Base-by-base conservation (phyloP, 2,329 filamentous ascomycete species). In the Stachybotrys chartarum region DNA sequence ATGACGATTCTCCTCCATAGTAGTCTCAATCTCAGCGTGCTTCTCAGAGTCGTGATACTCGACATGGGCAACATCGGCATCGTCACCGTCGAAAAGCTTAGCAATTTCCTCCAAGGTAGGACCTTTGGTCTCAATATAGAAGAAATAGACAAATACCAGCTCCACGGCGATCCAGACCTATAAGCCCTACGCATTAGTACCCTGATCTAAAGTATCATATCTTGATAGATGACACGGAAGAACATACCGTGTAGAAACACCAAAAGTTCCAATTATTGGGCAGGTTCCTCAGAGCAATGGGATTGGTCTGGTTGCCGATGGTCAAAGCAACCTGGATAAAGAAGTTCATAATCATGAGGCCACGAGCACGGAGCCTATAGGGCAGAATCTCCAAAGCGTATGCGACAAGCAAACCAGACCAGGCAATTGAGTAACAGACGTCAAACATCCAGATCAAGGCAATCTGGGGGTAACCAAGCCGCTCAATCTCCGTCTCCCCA, bases 301-400 rank as follows among this genome's bases (percentile, higher is more conserved):
- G 50, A 32, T 52, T 52, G 16, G 50, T 52, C 32, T 52, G 50
- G 50, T 52, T 52, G 50, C 50, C 50, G 18, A 52, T 52, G 32
- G 50, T 52, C 4, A 52, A 32, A 18, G 50, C 50, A 30, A 52
- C 50, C 32, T 52, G 50, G 18, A 52, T 35, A 17, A 52, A 52
- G 32, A 52, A 52, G 32, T 52, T 52, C 50, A 52, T 52, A 16
- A 52, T 52, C 50, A 52, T 52, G 31, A 52, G 50, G 44, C 50
- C 50, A 52, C 50, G 50, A 24, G 50, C 50, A 44, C 50, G 50
- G 50, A 52, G 50, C 32, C 50, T 39, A 17, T 42, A 52, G 32
- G 50, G 50, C 31, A 52, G 18, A 44, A 52, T 52, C 18, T 52
- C 50, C 31, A 52, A 44, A 35, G 50, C 50, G 32, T 52, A 52